phyloP scores from a whole-genome alignment of 331 rosid genomes.

The Quercus lobata region DNA sequence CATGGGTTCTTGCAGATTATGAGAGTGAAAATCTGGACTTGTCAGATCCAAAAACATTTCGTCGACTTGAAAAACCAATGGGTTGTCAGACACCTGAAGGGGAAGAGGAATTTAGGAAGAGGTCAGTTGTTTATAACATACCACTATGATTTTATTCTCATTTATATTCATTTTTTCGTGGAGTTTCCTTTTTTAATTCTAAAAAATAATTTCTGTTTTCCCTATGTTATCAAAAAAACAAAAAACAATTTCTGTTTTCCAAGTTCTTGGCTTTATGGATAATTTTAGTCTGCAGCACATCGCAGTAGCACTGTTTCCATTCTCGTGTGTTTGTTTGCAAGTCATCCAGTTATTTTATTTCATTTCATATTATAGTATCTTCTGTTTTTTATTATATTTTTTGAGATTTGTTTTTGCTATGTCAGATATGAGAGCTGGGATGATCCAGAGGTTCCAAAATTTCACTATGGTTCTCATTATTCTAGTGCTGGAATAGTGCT shows the following conservation, averaged over 20 bases:
- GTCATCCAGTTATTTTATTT: not conserved
- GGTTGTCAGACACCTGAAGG: constrained; percentile 99
- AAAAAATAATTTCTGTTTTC: not conserved
- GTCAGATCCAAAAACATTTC: constrained; percentile 75
- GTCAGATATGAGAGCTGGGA: constrained; percentile 97
- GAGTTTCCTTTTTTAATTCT: not conserved
- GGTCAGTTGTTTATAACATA: constrained; percentile 43
- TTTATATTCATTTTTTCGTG: not conserved
- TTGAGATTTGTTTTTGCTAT: constrained; percentile 14
- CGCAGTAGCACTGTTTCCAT: not conserved
- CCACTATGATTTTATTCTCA: constrained; percentile 1
- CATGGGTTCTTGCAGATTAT: constrained; percentile 98
- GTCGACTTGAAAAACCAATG: constrained; percentile 88
- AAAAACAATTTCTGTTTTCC: not conserved
- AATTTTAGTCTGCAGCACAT: not conserved
- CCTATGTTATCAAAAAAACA: too few relatives aligned
- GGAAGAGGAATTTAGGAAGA: constrained; percentile 88
- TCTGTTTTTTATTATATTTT: not conserved
- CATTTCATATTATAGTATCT: not conserved
- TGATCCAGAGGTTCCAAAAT: constrained; percentile 98
- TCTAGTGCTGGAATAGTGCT: constrained; percentile 99
- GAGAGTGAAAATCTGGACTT: constrained; percentile 85
- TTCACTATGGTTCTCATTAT: constrained; percentile 99
- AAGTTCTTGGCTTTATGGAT: not conserved
- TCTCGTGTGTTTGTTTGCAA: not conserved